Percentiles rank a stretch among this genome's conserved stretches.
These are phyloP conservation scores for Sporisorium graminicola DNA, from an alignment of 1,284 basidiomycete species.

Conservation along the genomic window DNA sequence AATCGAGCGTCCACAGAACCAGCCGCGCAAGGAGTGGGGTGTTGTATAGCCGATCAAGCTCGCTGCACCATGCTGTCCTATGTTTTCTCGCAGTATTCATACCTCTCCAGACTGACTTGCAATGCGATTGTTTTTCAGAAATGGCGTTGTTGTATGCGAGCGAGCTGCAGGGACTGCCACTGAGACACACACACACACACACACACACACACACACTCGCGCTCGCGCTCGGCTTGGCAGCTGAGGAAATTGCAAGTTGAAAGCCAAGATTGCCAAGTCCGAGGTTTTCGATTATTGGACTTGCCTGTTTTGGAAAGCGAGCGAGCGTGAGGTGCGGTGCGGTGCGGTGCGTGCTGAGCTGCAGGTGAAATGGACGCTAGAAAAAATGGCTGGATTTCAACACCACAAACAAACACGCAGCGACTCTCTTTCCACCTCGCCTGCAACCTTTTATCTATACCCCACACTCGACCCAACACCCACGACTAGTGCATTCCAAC, in stretches of 20 bases:
- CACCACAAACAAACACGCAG: conserved; percentile 6
- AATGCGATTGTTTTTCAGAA: conserved; percentile 3
- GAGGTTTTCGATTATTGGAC: background rate
- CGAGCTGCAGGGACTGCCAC: conserved; percentile 1
- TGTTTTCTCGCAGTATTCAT: background rate
- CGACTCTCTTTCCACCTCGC: background rate
- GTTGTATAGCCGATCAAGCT: conserved; percentile 23
- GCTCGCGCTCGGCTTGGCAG: background rate
- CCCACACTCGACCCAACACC: background rate
- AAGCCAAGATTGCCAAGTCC: conserved; percentile 6
- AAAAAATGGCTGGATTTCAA: conserved; percentile 5
- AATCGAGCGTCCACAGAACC: conserved; percentile 46
- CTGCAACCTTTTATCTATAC: conserved; percentile 2
- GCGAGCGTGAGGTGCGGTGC: too few species aligned
- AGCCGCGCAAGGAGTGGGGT: conserved; percentile 50
- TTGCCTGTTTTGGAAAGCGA: conserved; percentile 2
- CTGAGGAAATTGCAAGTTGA: background rate
- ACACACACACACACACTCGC: too few species aligned
- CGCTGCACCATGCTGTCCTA: background rate
- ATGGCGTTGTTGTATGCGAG: too few species aligned
- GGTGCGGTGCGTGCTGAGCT: conserved; percentile 3
- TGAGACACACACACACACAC: background rate
- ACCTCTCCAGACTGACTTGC: background rate
- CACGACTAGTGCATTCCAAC: too few species aligned
- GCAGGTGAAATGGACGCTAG: conserved; percentile 5